A percentile compares a stretch with the other conserved stretches of the same genome.
Evolutionary conservation across 2,329 filamentous ascomycete genomes (phyloP).

Genomic region (Fusarium nygamai): DNA sequence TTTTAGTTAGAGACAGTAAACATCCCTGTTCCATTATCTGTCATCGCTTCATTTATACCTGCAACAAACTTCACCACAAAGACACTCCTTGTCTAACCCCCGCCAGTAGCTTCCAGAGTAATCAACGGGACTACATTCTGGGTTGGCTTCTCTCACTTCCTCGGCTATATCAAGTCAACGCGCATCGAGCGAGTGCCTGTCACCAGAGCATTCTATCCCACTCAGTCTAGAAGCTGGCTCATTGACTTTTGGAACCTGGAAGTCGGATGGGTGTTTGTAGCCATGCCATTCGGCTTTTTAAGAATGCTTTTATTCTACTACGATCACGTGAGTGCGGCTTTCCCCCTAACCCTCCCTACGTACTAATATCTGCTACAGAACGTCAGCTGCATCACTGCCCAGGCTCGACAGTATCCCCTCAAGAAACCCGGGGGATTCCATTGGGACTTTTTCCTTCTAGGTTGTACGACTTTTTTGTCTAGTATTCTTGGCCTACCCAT

Average conservation of each 20-base stretch:
- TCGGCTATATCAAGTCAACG: background rate
- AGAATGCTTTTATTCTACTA: background rate
- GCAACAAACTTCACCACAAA: too few relatives aligned
- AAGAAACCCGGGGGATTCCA: background rate
- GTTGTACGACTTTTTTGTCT: background rate
- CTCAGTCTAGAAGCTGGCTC: background rate
- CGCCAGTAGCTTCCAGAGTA: too few relatives aligned
- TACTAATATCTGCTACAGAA: background rate
- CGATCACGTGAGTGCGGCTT: background rate
- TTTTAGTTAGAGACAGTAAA: too few relatives aligned
- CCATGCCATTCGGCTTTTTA: background rate
- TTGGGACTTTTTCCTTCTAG: background rate
- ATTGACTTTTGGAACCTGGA: background rate
- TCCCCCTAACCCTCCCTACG: accelerated
- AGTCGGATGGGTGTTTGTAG: background rate
- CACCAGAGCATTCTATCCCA: background rate
- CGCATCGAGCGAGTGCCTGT: background rate
- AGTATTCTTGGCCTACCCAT: background rate
- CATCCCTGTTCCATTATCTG: too few relatives aligned
- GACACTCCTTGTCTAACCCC: too few relatives aligned
- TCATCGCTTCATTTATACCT: too few relatives aligned
- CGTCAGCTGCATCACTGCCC: background rate
- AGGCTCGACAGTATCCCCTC: background rate
- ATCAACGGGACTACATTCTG: background rate
- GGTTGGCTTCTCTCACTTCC: background rate